Base-by-base conservation (phyloP, 208 protist species). In the Leishmania lainsoni region DNA sequence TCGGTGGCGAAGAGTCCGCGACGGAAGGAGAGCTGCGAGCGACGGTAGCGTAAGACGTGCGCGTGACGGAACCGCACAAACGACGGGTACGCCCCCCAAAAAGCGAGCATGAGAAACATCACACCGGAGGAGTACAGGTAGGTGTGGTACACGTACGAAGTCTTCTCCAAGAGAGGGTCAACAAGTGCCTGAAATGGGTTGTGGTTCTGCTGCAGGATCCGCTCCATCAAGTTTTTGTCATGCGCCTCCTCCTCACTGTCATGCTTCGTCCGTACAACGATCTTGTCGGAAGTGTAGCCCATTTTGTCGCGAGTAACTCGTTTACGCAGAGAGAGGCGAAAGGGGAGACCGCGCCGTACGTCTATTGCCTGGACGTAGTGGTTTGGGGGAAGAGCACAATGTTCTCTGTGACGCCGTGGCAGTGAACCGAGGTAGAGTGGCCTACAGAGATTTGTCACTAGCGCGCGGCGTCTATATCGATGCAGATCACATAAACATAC, bases 121-220 rank as follows among this genome's bases (percentile, higher is more conserved):
- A 91, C 84, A 8, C 92, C 92, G 1, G 91, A 92, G n/a, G 86
- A 84, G 75, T 95, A 95, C 59, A 95, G 72, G 78, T 95, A 93
- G 22, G 89, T 85, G 48, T 76, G 75, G 78, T 95, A 93, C 3
- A 93, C 39, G 29, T 84, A 26, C 1, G 71, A 52, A 12, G 81
- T 76, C 0, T 52, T 49, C 14, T 56, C 75, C 10, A 89, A 66
- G 17, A 94, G 39, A 0, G 78, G 48, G 17, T 94, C 86, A 5
- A 78, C 86, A 32, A 82, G 56, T 29, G 35, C 48, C 65, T 92
- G 87, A 79, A 95, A 90, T 0, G 92, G 92, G 75, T 95, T 95
- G 68, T 79, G 68, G 77, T 91, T 92, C 52, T 89, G 83, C 66
- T 85, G 69, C 39, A 73, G 29, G 29, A 93, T 88, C 54, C 79